Conservation (phyloP, 345 rosid species). For the Cardamine chenopodiifolia region DNA sequence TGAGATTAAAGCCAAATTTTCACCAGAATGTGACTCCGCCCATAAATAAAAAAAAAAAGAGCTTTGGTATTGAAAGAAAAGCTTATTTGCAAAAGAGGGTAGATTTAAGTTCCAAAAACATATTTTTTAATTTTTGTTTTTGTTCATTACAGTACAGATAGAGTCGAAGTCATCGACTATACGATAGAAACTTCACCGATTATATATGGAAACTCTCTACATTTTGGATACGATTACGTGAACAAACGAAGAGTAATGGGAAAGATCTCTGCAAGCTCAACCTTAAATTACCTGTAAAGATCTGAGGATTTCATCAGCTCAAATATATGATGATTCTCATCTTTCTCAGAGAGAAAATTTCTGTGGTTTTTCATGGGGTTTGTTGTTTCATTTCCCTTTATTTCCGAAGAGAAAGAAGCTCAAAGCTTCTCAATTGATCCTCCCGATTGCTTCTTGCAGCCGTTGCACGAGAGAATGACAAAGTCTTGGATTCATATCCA, state of each 20-base stretch:
- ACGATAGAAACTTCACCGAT: slow-evolving; percentile 15
- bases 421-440: slow-evolving; percentile 62
- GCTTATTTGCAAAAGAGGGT: background rate
- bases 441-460: slow-evolving; percentile 53
- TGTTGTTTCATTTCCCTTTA: slow-evolving; percentile 38
- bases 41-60: background rate
- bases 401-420: slow-evolving; percentile 66
- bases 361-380: slow-evolving; percentile 7
- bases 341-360: slow-evolving; percentile 1
- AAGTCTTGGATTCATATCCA: slow-evolving; percentile 53
- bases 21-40: background rate
- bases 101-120: background rate
- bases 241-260: slow-evolving; percentile 7
- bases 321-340: background rate
- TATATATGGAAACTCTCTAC: slow-evolving; percentile 32
- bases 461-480: slow-evolving; percentile 51
- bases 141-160: slow-evolving; percentile 9
- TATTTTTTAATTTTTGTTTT: background rate
- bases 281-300: slow-evolving; percentile 31
- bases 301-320: slow-evolving; percentile 16
- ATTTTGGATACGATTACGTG: slow-evolving; percentile 14
- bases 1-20: background rate
- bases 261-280: slow-evolving; percentile 22
- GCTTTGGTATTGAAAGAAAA: background rate
- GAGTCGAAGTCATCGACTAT: background rate